phyloP scores from a whole-genome alignment of 352 stramenopile species.

The Phytophthora brassicae region DNA sequence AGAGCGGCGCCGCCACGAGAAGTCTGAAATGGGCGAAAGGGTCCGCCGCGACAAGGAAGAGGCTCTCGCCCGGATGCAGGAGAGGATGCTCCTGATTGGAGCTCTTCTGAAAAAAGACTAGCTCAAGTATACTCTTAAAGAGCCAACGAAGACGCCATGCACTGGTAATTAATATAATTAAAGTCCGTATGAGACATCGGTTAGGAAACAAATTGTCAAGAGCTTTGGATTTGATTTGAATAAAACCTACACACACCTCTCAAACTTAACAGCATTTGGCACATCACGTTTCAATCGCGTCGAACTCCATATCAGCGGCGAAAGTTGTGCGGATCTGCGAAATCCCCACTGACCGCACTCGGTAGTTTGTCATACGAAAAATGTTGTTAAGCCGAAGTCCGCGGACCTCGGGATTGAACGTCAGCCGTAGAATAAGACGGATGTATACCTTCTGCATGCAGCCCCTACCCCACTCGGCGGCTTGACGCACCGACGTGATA shows the following conservation, averaged over 20 bases:
- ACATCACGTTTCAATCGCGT: not conserved
- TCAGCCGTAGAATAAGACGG: not conserved
- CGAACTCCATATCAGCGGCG: not conserved
- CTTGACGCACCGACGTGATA: slow-evolving; percentile 1
- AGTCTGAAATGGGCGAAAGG: not conserved
- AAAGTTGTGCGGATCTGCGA: not conserved
- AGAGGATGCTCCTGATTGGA: slow-evolving; percentile 1
- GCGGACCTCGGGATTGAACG: not conserved
- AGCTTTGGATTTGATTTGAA: too few relatives aligned
- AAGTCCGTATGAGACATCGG: too few relatives aligned
- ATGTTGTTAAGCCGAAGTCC: not conserved
- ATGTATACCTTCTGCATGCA: slow-evolving; percentile 2
- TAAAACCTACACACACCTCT: too few relatives aligned
- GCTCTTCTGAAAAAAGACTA: too few relatives aligned
- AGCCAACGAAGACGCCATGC: too few relatives aligned
- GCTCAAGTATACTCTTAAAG: too few relatives aligned
- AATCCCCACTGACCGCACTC: slow-evolving; percentile 6
- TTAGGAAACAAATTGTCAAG: too few relatives aligned
- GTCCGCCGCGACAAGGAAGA: slow-evolving; percentile 10
- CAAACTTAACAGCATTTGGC: too few relatives aligned
- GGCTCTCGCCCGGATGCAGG: not conserved
- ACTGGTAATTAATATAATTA: too few relatives aligned
- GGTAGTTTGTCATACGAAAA: slow-evolving; percentile 7
- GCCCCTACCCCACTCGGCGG: slow-evolving; percentile 1
- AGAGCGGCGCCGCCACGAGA: slow-evolving; percentile 4